Base-by-base conservation (phyloP, 768 basidiomycete species). In the Rhizopogon roseolus region DNA sequence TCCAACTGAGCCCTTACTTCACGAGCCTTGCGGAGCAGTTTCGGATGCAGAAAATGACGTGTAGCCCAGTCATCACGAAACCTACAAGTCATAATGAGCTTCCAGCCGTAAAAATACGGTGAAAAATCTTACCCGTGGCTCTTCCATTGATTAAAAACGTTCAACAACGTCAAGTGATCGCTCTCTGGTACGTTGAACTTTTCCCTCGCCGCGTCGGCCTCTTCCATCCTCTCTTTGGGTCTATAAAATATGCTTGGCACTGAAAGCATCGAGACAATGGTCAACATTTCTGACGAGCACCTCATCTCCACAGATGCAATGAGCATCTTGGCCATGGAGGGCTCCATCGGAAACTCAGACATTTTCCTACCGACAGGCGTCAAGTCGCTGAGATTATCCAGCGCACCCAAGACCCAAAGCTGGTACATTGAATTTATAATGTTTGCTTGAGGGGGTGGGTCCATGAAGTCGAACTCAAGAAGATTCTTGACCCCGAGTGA, bases 341-440 rank as follows among this genome's bases (percentile, higher is more conserved):
- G 96, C 66, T 98, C 96, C 95, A 99, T 98, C 4, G 97, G 97
- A 72, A 98, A 98, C 64, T 98, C 93, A 13, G 93, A 95, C 95
- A 99, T 98, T 73, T 97, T 97, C 51, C 90, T 83, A 6, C 97
- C 97, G 52, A 85, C 79, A 2, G 86, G 80, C 2, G 96, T 99
- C 57, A 99, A 75, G 72, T 99, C 92, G n/a, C 97, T 95, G 37
- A 95, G 85, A 62, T 98, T 99, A 75, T 98, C 93, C 25, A 99
- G 79, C 7, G 97, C 97, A 36, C 95, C 95, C 32, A 99, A 86
- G 3, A 98, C 95, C 97, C 97, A 99, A 36, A 99, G 84, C 67
- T 98, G 97, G 68, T 98, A 99, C 94, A 98, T 98, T 6, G 96
- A 98, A 67, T 98, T 98, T 41, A 99, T 76, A 61, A 98, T 99